Conservation (phyloP, 2,329 filamentous ascomycete species). For the Pseudocercospora cruenta region DNA sequence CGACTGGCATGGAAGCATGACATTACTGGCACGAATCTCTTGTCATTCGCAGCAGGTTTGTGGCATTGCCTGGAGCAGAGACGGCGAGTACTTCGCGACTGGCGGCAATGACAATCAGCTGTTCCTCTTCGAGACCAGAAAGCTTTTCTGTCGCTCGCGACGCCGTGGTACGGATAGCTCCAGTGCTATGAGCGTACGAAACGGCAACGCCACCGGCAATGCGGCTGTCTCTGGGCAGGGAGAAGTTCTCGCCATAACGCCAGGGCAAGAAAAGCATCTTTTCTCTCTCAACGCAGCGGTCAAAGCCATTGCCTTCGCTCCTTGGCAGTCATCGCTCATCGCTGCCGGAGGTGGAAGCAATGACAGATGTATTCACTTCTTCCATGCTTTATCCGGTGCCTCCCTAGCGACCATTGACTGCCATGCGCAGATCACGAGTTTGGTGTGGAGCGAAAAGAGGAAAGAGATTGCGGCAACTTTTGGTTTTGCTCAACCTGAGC, state of each 20-base stretch:
- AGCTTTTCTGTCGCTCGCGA: slow-evolving; percentile 47
- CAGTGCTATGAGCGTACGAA: slow-evolving; percentile 25
- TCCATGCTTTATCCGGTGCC: slow-evolving; percentile 80
- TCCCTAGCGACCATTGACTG: slow-evolving; percentile 89
- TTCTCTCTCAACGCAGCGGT: slow-evolving; percentile 85
- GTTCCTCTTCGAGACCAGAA: slow-evolving; percentile 73
- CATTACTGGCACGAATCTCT: slow-evolving; percentile 73
- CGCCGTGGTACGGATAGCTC: slow-evolving; percentile 9
- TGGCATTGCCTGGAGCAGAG: slow-evolving; percentile 82
- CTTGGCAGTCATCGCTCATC: slow-evolving; percentile 84
- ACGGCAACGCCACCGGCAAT: not conserved
- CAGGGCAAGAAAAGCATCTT: slow-evolving; percentile 63
- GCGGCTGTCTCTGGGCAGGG: slow-evolving; percentile 31
- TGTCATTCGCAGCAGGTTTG: slow-evolving; percentile 90
- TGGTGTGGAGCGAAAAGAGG: slow-evolving; percentile 75
- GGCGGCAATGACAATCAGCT: slow-evolving; percentile 93
- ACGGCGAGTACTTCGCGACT: slow-evolving; percentile 77
- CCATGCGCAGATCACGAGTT: slow-evolving; percentile 86
- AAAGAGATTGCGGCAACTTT: slow-evolving; percentile 92
- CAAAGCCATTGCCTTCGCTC: slow-evolving; percentile 95
- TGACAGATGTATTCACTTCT: slow-evolving; percentile 95
- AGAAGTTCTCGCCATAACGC: slow-evolving; percentile 34
- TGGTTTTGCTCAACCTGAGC: slow-evolving; percentile 88
- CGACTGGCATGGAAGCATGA: slow-evolving; percentile 78
- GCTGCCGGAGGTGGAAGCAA: slow-evolving; percentile 93